Evolutionary conservation across 1,139 yeast genomes (phyloP).

Genomic region (Geotrichum restrictum): DNA sequence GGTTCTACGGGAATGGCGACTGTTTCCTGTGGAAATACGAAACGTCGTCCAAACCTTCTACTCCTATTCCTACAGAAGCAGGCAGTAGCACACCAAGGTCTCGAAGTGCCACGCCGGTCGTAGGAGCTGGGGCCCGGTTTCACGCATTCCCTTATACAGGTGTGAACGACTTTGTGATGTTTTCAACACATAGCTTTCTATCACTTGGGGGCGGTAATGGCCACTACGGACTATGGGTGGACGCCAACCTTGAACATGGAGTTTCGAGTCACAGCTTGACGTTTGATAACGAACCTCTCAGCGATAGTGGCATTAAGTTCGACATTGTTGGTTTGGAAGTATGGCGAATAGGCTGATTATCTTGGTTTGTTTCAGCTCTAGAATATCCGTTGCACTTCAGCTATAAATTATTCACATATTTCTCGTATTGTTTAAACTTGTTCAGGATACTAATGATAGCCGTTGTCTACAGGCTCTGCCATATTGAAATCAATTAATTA

Average conservation of each 20-base stretch:
- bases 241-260: slow-evolving; percentile 67
- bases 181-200: slow-evolving; percentile 71
- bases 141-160: slow-evolving; percentile 89
- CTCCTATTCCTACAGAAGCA: background rate
- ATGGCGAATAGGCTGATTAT: slow-evolving; percentile 61
- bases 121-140: slow-evolving; percentile 31
- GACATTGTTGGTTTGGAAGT: slow-evolving; percentile 74
- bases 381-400: too few relatives aligned
- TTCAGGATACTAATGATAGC: too few relatives aligned
- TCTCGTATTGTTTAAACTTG: too few relatives aligned
- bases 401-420: too few relatives aligned
- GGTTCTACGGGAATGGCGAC: slow-evolving; percentile 92
- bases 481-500: too few relatives aligned
- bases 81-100: background rate
- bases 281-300: slow-evolving; percentile 82
- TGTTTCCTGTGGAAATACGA: slow-evolving; percentile 77
- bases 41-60: background rate
- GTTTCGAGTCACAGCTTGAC: slow-evolving; percentile 77
- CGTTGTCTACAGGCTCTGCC: too few relatives aligned
- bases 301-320: slow-evolving; percentile 57
- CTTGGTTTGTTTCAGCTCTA: background rate
- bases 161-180: slow-evolving; percentile 76
- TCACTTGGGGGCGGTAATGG: slow-evolving; percentile 93
- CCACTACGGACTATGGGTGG: slow-evolving; percentile 88
- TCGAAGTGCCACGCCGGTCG: slow-evolving; percentile 36